Evolutionary conservation across 1,284 basidiomycete genomes (phyloP).

Genomic region (Malassezia arunalokei): DNA sequence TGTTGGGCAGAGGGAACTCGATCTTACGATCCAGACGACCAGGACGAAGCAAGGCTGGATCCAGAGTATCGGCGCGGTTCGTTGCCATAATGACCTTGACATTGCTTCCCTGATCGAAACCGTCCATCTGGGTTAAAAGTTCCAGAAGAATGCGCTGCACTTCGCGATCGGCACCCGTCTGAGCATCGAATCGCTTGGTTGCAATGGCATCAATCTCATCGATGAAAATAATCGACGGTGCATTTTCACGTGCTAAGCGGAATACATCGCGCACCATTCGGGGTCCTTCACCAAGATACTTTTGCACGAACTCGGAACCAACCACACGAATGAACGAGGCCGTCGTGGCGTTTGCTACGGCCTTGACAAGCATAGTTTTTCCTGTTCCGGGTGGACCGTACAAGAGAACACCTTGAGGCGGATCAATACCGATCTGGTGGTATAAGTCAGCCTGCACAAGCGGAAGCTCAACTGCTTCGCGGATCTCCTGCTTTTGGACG

Average conservation of each 20-base stretch:
- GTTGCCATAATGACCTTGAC: constrained; percentile 65
- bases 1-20: constrained; percentile 87
- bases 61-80: constrained; percentile 45
- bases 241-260: constrained; percentile 88
- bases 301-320: constrained; percentile 96
- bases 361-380: constrained; percentile 98
- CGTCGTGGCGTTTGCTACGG: constrained; percentile 91
- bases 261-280: constrained; percentile 99
- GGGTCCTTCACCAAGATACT: constrained; percentile 96
- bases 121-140: constrained; percentile 98
- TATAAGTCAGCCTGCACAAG: constrained; percentile 86
- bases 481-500: constrained; percentile 94
- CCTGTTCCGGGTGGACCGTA: constrained; percentile 60
- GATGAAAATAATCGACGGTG: constrained; percentile 97
- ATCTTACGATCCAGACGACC: constrained; percentile 97
- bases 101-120: constrained; percentile 96
- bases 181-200: constrained; percentile 98
- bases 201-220: constrained; percentile 99
- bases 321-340: constrained; percentile 96
- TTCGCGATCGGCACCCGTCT: constrained; percentile 96
- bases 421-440: constrained; percentile 99
- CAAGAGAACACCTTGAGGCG: constrained; percentile 75
- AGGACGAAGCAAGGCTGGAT: constrained; percentile 90
- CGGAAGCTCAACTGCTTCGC: constrained; percentile 97
- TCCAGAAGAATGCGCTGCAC: constrained; percentile 99